Evolutionary conservation across 2,329 filamentous ascomycete species (phyloP).

Genomic region (Ophiostoma fasciatum): DNA sequence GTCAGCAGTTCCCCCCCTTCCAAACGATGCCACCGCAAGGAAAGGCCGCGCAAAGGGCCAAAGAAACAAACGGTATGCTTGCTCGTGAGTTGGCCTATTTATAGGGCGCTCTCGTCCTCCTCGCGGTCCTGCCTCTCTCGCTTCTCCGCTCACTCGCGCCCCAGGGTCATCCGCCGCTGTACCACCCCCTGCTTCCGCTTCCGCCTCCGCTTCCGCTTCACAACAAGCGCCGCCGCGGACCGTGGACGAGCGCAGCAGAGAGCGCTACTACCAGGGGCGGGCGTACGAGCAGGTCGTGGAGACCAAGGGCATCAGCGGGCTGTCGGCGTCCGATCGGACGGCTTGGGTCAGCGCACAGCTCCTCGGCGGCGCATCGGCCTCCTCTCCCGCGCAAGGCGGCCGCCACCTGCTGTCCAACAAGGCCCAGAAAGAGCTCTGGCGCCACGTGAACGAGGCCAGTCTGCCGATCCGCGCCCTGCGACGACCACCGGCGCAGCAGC

Average conservation of each 20-base stretch:
- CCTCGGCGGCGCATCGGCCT: slow-evolving; percentile 25
- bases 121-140: background rate
- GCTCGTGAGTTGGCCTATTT: too few relatives aligned
- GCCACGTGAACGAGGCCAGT: slow-evolving; percentile 35
- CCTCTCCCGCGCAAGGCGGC: slow-evolving; percentile 15
- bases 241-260: slow-evolving; percentile 30
- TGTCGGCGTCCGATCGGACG: slow-evolving; percentile 33
- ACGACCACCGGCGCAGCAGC: too few relatives aligned
- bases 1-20: too few relatives aligned
- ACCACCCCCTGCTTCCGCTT: too few relatives aligned
- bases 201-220: slow-evolving; percentile 1
- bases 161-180: too few relatives aligned
- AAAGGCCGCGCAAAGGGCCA: slow-evolving; percentile 16
- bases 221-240: slow-evolving; percentile 22
- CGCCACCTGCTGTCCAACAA: slow-evolving; percentile 23
- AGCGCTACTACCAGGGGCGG: slow-evolving; percentile 34
- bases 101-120: background rate
- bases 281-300: slow-evolving; percentile 31
- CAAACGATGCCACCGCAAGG: slow-evolving; percentile 20
- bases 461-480: slow-evolving; percentile 31
- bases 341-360: slow-evolving; percentile 33
- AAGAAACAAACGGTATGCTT: too few relatives aligned
- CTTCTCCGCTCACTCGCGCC: too few relatives aligned
- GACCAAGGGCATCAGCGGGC: slow-evolving; percentile 27
- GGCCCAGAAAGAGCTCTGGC: slow-evolving; percentile 43